Conservation (phyloP, 805 yeast species). For the Sporopachydermia quercuum region DNA sequence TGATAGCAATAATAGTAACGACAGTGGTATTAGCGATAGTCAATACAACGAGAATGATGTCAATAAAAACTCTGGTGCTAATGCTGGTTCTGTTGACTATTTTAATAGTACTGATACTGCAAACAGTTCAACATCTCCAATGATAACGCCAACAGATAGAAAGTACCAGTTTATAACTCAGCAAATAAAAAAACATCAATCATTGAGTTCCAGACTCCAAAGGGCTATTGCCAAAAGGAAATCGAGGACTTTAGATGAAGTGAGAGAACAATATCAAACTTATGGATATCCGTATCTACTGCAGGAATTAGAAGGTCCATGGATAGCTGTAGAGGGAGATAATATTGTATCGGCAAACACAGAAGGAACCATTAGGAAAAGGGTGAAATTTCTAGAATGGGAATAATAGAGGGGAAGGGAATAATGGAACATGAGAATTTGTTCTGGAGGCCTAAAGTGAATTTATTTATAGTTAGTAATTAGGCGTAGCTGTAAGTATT, state of each 20-base stretch:
- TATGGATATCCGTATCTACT: conserved; percentile 69
- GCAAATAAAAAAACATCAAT: background rate
- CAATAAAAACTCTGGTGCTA: too few relatives aligned
- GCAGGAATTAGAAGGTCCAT: conserved; percentile 68
- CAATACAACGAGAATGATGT: too few relatives aligned
- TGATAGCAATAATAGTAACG: conserved; percentile 12
- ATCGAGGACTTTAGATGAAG: conserved; percentile 56
- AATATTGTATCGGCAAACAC: conserved; percentile 34
- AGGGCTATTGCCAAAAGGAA: conserved; percentile 13
- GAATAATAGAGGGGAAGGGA: conserved; percentile 14
- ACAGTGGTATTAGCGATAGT: too few relatives aligned
- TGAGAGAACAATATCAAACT: conserved; percentile 52
- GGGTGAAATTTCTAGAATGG: conserved; percentile 27
- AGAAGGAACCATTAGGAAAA: conserved; percentile 23
- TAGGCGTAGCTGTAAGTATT: too few relatives aligned
- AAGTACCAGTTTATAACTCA: conserved; percentile 2
- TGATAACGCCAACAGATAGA: conserved; percentile 5
- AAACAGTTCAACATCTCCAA: conserved; percentile 3
- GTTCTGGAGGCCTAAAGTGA: background rate
- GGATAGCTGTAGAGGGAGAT: conserved; percentile 54
- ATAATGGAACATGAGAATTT: background rate
- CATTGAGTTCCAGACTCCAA: conserved; percentile 2
- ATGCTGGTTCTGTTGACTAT: conserved; percentile 2
- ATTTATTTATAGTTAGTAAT: too few relatives aligned
- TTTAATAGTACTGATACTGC: conserved; percentile 4